Evolutionary conservation across 306 rosid genomes (phyloP).

Genomic region (Purshia tridentata): DNA sequence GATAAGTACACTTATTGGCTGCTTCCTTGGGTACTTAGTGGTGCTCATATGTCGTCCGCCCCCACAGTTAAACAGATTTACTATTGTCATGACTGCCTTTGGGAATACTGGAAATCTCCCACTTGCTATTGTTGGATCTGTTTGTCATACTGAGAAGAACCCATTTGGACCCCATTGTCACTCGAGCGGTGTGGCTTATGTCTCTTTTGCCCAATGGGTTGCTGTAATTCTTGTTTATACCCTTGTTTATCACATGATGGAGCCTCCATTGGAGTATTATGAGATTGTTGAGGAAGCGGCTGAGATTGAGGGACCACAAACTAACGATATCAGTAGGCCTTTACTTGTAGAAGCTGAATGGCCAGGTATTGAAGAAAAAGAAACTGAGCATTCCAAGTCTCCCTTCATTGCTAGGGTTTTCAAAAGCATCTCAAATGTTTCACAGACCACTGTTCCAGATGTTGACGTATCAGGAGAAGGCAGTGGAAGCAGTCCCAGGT

Average conservation of each 20-base stretch:
- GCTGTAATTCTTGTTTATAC: slow-evolving; percentile 85
- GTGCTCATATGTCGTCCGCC: slow-evolving; percentile 78
- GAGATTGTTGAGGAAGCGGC: slow-evolving; percentile 65
- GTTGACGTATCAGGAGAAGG: slow-evolving; percentile 38
- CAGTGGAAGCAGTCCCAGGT: slow-evolving; percentile 54
- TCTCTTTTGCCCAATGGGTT: slow-evolving; percentile 84
- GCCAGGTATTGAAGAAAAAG: slow-evolving; percentile 95
- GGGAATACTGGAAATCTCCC: slow-evolving; percentile 94
- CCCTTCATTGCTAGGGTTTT: slow-evolving; percentile 72
- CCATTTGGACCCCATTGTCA: slow-evolving; percentile 78
- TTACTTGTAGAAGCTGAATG: slow-evolving; percentile 94
- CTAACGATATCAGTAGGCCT: slow-evolving; percentile 62
- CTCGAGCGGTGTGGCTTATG: slow-evolving; percentile 83
- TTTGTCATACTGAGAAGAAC: slow-evolving; percentile 60
- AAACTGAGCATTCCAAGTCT: slow-evolving; percentile 76
- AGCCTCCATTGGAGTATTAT: slow-evolving; percentile 75
- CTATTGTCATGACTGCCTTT: slow-evolving; percentile 79
- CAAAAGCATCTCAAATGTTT: slow-evolving; percentile 49
- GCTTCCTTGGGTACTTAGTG: slow-evolving; percentile 64
- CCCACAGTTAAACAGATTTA: slow-evolving; percentile 56
- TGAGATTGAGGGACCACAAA: slow-evolving; percentile 39
- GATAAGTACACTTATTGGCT: slow-evolving; percentile 66
- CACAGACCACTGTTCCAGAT: slow-evolving; percentile 50
- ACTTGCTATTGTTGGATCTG: slow-evolving; percentile 74
- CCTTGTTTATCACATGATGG: slow-evolving; percentile 95